Base-by-base conservation (phyloP, 176 grass and related monocot species). In the Triticum timopheevii region DNA sequence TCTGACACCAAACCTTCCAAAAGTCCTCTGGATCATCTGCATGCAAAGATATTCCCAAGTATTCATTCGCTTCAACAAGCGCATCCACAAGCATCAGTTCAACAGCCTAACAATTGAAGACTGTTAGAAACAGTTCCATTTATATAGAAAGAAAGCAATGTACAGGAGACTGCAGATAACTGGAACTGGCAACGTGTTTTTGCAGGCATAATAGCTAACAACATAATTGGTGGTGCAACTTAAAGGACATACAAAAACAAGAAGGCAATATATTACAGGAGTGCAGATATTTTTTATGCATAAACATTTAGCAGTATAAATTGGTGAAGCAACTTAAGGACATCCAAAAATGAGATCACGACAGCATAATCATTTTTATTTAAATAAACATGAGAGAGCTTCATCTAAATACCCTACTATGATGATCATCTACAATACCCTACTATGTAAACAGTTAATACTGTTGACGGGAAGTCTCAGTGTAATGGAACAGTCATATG, bases 61-160 rank as follows among this genome's bases (percentile, higher is more conserved):
- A 98, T 69, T 91, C 84, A 36, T 98, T 89, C 30, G 96, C 96
- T 61, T 95, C 88, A 56, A 94, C 0, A 44, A 98, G 91, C 0
- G 93, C 93, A 63, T 98, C 96, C 23, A 98, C 92, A 79, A 94
- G 84, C 96, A 98, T 98, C 40, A 95, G 90, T 80, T 98, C 96
- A 31, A 95, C 94, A 87, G 93, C 93, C 96, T 97, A 69, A 70
- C 19, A 42, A 70, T 82, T 12, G 31, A 67, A 47, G 76, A 69
- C 12, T 86, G 78, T 92, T 86, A 90, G 86, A 73, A 42, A 73
- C 28, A 79, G 68, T 76, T 47, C 42, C 58, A 69, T 71, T 65
- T 68, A 52, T 76, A 31, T 1, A 9, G 4, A 40, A 27, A 82
- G 17, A 82, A 54, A 20, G 19, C 13, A 49, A 66, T 75, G 15